Evolutionary conservation across 257 asterid genomes (phyloP), one percentile per base, ranked within the genome.

Genomic region (Solanum habrochaites): DNA sequence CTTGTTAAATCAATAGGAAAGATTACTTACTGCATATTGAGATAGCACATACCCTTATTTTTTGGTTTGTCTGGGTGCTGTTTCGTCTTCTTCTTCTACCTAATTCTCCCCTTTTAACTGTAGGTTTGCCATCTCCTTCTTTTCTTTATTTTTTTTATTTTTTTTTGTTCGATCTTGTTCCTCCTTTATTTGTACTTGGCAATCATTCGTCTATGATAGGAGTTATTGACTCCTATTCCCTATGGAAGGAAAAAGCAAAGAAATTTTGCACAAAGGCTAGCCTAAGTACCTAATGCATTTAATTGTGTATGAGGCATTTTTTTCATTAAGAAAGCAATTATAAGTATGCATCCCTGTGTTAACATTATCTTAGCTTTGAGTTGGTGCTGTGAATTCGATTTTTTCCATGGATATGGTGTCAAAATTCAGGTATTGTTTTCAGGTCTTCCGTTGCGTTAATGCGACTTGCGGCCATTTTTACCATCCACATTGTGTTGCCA

Each of bases 401-500:
- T 78, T 66, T 39, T 13, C 43, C 49, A 40, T 70, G 83, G 40
- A 52, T 29, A 37, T 35, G 82, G 4, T n/a, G 45, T 86, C 37
- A 69, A 52, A 29, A n/a, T 69, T 77, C 31, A 31, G 37, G 56
- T 74, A 87, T 85, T 77, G 70, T 83, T 88, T 87, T 21, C 94
- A 96, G 99, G 99, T 97, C 70, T 96, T 96, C 87, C 94, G 93
- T 85, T 97, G 99, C 89, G 93, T 91, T 80, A 93, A 91, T 90
- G 99, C 98, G 69, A 94, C 98, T 62, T 97, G 99, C 60, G 99
- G 99, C 52, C 92, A 89, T 90, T 97, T 95, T 86, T 97, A 96
- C 90, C 99, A 97, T 89, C 98, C 98, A 72, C 81, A 47, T 47
- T 97, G 99, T 91, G 98, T 93, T 67, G 98, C 98, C 14, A 91